Percentiles rank a stretch among this genome's conserved stretches.
Evolutionary conservation across 371 early-diverging fungal genomes (phyloP).

Genomic region (Choanephora cucurbitarum): DNA sequence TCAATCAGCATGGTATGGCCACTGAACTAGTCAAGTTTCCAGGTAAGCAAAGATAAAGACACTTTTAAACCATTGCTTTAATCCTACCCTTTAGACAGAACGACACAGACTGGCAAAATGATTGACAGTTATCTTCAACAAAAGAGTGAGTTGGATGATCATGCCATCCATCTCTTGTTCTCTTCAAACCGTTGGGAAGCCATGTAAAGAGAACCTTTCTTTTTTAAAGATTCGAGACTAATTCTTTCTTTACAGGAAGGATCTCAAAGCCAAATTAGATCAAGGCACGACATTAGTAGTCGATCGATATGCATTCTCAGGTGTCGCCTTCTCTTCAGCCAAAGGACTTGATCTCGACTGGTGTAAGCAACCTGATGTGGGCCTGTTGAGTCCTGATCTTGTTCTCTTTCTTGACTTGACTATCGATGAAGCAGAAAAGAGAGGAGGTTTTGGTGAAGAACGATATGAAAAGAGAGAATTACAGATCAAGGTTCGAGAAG

Average conservation of each 20-base stretch:
- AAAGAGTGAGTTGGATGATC: constrained; percentile 72
- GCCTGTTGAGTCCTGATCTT: constrained; percentile 86
- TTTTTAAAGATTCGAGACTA: too few relatives aligned
- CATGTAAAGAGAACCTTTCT: too few relatives aligned
- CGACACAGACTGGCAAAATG: constrained; percentile 88
- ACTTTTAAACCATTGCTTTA: too few relatives aligned
- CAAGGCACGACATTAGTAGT: constrained; percentile 81
- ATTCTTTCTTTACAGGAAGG: constrained; percentile 61
- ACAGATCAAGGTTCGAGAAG: constrained; percentile 72
- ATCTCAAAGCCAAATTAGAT: constrained; percentile 55
- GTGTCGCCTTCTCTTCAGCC: constrained; percentile 93
- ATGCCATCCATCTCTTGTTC: constrained; percentile 94
- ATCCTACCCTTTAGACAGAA: constrained; percentile 84
- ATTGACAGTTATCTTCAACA: constrained; percentile 88
- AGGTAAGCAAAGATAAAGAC: constrained; percentile 41
- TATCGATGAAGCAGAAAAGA: constrained; percentile 69
- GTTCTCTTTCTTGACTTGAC: constrained; percentile 92
- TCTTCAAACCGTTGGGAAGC: constrained; percentile 81
- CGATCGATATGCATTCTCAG: constrained; percentile 98
- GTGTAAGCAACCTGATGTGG: constrained; percentile 90
- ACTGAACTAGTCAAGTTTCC: constrained; percentile 75
- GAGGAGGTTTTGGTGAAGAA: constrained; percentile 95
- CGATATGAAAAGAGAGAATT: constrained; percentile 92
- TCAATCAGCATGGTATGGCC: constrained; percentile 49
- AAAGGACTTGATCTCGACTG: constrained; percentile 88